A percentile compares a stretch with the other conserved stretches of the same genome.
Evolutionary conservation across 169 alveolate species (phyloP).

Genomic region (Perkinsus chesapeaki): DNA sequence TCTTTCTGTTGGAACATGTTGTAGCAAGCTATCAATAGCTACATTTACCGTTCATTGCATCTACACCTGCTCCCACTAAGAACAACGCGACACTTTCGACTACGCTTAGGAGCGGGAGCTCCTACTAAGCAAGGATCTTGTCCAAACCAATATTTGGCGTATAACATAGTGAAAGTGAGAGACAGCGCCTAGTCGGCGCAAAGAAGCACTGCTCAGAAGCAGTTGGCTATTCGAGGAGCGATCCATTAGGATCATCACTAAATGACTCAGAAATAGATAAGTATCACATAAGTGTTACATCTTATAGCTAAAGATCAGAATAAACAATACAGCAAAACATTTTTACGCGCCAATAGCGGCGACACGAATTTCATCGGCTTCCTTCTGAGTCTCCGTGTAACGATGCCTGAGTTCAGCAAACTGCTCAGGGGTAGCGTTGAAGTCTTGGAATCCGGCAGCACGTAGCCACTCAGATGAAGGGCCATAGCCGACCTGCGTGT

Average conservation of each 20-base stretch:
- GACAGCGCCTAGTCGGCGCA: neutral
- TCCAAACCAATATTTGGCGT: neutral
- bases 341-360: neutral
- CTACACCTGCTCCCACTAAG: neutral
- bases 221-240: neutral
- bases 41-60: neutral
- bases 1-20: constrained; percentile 13
- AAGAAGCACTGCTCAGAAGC: neutral
- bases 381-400: neutral
- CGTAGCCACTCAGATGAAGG: neutral
- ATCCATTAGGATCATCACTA: no score
- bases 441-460: neutral
- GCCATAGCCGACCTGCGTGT: neutral
- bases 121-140: neutral
- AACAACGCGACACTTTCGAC: neutral
- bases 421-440: neutral
- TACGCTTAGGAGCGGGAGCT: neutral
- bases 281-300: no score
- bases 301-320: no score
- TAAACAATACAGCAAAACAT: neutral
- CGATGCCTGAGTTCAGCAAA: neutral
- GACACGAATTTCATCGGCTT: neutral
- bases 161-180: neutral
- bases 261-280: no score
- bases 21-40: neutral